Base-by-base conservation (phyloP, 2,329 filamentous ascomycete genomes). In the Endoconidiophora polonica region DNA sequence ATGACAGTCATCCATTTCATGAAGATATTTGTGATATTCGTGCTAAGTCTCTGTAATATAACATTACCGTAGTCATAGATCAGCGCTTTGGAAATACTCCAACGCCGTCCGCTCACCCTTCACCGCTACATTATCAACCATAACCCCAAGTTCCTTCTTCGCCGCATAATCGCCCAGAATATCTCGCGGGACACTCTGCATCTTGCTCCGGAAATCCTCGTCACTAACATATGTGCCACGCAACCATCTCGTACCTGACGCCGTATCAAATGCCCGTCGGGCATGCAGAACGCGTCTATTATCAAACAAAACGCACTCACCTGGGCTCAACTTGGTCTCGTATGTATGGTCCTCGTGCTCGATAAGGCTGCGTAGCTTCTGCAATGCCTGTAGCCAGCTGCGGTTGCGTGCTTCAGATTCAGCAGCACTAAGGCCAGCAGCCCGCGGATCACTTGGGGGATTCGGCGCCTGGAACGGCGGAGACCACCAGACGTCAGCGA, bases 271-370 rank as follows among this genome's bases (percentile, higher is more conserved):
- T 26, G 78, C 76, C 14, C 70, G 73, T 3, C 91, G 71, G 0
- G 87, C 90, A 67, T 96, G 91, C 60, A 94, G 64, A n/a, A 94
- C 71, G 16, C 90, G 73, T 53, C 78, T 67, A 60, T 96, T 96
- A 61, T 94, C 82, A 60, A 98, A 96, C n/a, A 98, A 72, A 10
- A 88, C 87, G 60, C 86, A 94, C 59, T 94, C 84, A 2, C 90
- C 91, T 3, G 83, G 78, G 49, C 77, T 68, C 63, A 95, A 68
- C 63, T 81, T 81, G 52, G 81, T 70, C 67, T 90, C 73, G 59
- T 81, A 82, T 48, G 86, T 64, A 53, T 75, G 75, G 3, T 67
- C 60, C 0, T 71, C 65, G 1, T 68, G 60, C 55, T 85, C 79
- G 22, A 91, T 64, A 0, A 74, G 56, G 0, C 61, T 52, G 45